Percentiles rank a stretch among this genome's conserved stretches.
Evolutionary conservation across 2,329 filamentous ascomycete species (phyloP).

Genomic region (Colletotrichum magnum): DNA sequence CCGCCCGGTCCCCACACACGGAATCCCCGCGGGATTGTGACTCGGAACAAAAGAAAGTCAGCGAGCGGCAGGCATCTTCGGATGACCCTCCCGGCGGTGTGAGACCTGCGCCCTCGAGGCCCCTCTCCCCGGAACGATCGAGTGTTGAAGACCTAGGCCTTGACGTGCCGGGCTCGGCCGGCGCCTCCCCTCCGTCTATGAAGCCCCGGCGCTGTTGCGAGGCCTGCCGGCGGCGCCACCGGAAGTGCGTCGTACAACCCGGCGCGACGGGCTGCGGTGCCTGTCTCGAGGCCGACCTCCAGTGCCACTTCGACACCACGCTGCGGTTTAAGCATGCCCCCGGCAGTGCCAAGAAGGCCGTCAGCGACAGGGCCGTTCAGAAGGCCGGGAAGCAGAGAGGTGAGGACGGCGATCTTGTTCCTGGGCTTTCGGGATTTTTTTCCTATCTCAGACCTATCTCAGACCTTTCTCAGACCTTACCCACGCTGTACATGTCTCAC

Average conservation of each 20-base stretch:
- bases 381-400: slow-evolving; percentile 25
- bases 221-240: slow-evolving; percentile 37
- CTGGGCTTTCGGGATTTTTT: neutral
- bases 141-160: too few relatives aligned
- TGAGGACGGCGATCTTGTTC: slow-evolving; percentile 9
- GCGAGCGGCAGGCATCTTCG: too few relatives aligned
- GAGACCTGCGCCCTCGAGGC: too few relatives aligned
- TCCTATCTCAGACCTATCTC: neutral
- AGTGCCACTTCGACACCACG: slow-evolving; percentile 32
- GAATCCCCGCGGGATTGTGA: neutral
- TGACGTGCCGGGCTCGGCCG: too few relatives aligned
- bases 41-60: too few relatives aligned
- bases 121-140: too few relatives aligned
- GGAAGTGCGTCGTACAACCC: slow-evolving; percentile 33
- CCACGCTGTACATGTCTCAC: too few relatives aligned
- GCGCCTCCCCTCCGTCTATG: slow-evolving; percentile 12
- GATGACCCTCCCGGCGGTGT: too few relatives aligned
- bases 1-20: neutral
- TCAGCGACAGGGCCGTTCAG: neutral
- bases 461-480: neutral
- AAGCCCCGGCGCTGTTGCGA: slow-evolving; percentile 34
- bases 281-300: slow-evolving; percentile 28
- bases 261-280: slow-evolving; percentile 31
- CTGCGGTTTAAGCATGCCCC: slow-evolving; percentile 35
- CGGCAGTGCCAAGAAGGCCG: slow-evolving; percentile 22